A percentile compares a stretch with the other conserved stretches of the same genome.
Conservation (phyloP, 148 eudicot species). For the Pharnaceum exiguum region DNA sequence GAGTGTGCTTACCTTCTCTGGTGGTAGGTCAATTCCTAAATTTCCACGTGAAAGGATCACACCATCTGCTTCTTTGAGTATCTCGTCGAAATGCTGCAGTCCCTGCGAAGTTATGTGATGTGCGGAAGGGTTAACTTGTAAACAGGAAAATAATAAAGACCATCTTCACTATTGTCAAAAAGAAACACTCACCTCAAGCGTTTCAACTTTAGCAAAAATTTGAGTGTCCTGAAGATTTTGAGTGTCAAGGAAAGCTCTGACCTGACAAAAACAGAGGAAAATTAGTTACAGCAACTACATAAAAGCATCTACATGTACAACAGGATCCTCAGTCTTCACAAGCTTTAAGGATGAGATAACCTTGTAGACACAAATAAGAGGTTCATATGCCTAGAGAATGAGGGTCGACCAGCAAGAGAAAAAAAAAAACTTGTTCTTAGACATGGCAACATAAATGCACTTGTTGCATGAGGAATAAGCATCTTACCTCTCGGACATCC, state of each 20-base stretch:
- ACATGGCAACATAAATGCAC: neutral
- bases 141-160: neutral
- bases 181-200: constrained; percentile 48
- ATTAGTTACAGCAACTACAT: neutral
- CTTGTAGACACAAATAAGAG: neutral
- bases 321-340: too few relatives aligned
- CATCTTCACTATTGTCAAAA: neutral
- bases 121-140: neutral
- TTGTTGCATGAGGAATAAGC: neutral
- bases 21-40: constrained; percentile 66
- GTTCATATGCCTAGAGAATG: neutral
- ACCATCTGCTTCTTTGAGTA: constrained; percentile 64
- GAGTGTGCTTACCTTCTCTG: constrained; percentile 45
- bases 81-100: constrained; percentile 55
- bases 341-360: too few relatives aligned
- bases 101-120: constrained; percentile 29
- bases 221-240: constrained; percentile 48
- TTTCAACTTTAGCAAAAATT: constrained; percentile 60
- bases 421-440: neutral
- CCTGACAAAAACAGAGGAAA: constrained; percentile 25
- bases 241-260: constrained; percentile 46
- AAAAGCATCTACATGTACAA: too few relatives aligned
- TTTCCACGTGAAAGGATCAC: constrained; percentile 58
- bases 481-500: constrained; percentile 56
- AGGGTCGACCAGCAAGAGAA: neutral